Conservation (phyloP, 2,329 filamentous ascomycete genomes). For the Fusarium sororula region DNA sequence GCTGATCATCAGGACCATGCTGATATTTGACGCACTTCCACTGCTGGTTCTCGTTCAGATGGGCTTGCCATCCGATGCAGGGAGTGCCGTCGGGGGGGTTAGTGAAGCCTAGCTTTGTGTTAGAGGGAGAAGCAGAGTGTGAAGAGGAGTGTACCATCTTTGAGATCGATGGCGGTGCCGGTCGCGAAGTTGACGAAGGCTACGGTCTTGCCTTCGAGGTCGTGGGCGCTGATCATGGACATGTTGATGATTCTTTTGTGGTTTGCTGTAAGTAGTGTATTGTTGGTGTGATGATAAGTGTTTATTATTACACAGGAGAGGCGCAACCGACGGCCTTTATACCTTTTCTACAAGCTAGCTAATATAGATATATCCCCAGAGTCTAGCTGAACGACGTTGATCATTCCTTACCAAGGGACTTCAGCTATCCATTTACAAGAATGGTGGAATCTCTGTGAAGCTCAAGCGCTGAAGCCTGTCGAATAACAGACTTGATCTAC, state of each 20-base stretch:
- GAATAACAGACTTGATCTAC: not conserved
- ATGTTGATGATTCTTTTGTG: not conserved
- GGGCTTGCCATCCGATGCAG: not conserved
- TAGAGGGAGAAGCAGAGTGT: fast-evolving
- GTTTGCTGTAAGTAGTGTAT: fast-evolving
- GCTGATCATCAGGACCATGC: not conserved
- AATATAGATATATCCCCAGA: fast-evolving
- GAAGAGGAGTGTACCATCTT: not conserved
- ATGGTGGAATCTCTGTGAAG: too few relatives aligned
- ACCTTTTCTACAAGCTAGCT: fast-evolving
- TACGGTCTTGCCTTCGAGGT: not conserved
- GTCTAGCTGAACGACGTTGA: fast-evolving
- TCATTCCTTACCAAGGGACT: not conserved
- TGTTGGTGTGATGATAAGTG: not conserved
- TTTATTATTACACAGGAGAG: not conserved
- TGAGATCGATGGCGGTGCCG: not conserved
- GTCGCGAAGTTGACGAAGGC: not conserved
- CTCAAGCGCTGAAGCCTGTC: fast-evolving
- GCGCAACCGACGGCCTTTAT: not conserved
- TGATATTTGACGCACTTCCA: not conserved
- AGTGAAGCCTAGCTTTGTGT: not conserved
- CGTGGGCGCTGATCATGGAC: not conserved
- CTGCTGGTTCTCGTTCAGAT: not conserved
- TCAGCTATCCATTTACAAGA: fast-evolving
- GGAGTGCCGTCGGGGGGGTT: not conserved